Evolutionary conservation across 495 filamentous ascomycete species (phyloP), one percentile per base, ranked within the genome.

Genomic region (Penicillium cosmopolitanum): DNA sequence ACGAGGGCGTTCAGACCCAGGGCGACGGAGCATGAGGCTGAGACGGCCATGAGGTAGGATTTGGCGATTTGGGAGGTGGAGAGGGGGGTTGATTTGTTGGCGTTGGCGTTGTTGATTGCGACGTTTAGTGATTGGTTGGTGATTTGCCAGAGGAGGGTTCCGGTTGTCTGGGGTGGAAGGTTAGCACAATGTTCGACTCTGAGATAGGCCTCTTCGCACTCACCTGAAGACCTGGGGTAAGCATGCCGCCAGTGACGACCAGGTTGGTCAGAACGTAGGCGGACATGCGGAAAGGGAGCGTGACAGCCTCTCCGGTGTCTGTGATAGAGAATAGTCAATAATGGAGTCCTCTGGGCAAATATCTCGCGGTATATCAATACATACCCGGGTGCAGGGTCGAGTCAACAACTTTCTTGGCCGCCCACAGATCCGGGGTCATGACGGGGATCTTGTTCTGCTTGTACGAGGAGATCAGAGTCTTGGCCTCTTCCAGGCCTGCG

Each of bases 51-150:
- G 69, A 90, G 82, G 81, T 98, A 98, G 62, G 93, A 97, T 67
- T 94, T 85, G 56, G 85, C 83, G 63, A 98, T 86, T 60, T 91
- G 91, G 7, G 86, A 84, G 57, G 84, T 82, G 28, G 90, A 89
- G 3, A 97, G 82, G 0, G 93, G 89, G 1, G 92, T 90, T 16
- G 92, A 96, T 69, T 98, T 98, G 83, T 98, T 98, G 40, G 95
- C 89, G 74, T 98, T 98, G 70, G 93, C 87, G 73, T 84, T 90
- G 83, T 98, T 98, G 81, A 98, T 95, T 43, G 91, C 93, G 16
- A 98, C 95, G 68, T 98, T 98, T 60, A 98, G 90, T 12, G 92
- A 96, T 73, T 98, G 95, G 75, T 98, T 98, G 46, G 90, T 85
- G 55, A 97, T 87, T 79, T 98, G 95, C 95, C 95, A 98, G 62